Conservation (phyloP, 768 basidiomycete genomes). For the Daedaleopsis nitida region DNA sequence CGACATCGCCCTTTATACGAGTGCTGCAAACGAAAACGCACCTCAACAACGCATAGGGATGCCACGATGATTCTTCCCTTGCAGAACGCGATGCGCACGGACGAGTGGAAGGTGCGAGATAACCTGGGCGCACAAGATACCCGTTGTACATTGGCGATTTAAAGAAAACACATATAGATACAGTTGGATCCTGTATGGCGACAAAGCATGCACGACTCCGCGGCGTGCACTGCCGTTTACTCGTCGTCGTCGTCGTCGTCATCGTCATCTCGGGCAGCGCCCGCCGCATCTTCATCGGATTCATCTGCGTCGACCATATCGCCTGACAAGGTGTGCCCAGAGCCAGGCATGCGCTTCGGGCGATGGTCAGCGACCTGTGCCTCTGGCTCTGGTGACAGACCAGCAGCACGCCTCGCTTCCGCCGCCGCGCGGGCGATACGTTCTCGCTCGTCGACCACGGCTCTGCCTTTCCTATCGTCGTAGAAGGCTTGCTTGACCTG, state of each 20-base stretch:
- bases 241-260: conserved; percentile 4
- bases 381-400: conserved; percentile 1
- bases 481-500: conserved; percentile 80
- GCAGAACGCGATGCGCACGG: not conserved
- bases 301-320: conserved; percentile 4
- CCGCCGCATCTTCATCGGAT: not conserved
- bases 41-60: not conserved
- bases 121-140: not conserved
- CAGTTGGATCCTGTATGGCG: not conserved
- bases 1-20: not conserved
- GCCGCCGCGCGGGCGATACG: conserved; percentile 22
- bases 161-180: not conserved
- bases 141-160: not conserved
- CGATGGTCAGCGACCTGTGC: not conserved
- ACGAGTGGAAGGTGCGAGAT: not conserved
- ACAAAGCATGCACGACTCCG: not conserved
- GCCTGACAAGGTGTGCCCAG: conserved; percentile 36
- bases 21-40: not conserved
- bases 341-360: conserved; percentile 37
- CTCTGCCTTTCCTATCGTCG: conserved; percentile 71
- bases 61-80: no score
- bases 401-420: conserved; percentile 17
- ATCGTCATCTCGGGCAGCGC: conserved; percentile 1
- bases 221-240: not conserved
- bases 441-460: conserved; percentile 59